A percentile compares a stretch with the other conserved stretches of the same genome.
Evolutionary conservation across 1,139 yeast species (phyloP).

Genomic region (Pichia sp.): DNA sequence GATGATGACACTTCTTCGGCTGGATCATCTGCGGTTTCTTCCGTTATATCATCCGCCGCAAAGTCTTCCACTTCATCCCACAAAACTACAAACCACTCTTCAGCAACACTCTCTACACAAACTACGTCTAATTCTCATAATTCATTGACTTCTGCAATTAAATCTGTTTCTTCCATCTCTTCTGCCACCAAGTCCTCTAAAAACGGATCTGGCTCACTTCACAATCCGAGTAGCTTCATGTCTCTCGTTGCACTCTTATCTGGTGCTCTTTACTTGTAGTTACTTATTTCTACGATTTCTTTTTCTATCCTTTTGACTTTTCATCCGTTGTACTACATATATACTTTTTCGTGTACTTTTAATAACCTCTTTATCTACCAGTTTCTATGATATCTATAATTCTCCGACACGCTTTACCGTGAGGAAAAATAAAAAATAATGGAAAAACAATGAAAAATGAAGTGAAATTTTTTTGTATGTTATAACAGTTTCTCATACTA

Average conservation of each 20-base stretch:
- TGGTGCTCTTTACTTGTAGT: constrained; percentile 2
- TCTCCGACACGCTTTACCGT: not conserved
- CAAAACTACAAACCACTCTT: not conserved
- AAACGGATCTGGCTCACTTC: constrained; percentile 4
- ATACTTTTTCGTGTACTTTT: not conserved
- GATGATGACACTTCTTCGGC: constrained; percentile 24
- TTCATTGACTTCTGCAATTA: constrained; percentile 5
- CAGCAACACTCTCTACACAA: constrained; percentile 14
- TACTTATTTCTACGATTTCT: not conserved
- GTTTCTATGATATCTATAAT: not conserved
- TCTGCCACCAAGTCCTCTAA: constrained; percentile 6
- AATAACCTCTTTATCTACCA: not conserved
- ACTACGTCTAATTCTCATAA: not conserved
- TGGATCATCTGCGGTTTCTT: constrained; percentile 25
- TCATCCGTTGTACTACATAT: not conserved
- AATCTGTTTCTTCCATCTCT: constrained; percentile 14
- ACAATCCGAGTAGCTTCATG: not conserved
- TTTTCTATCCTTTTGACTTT: not conserved
- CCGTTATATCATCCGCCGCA: constrained; percentile 27
- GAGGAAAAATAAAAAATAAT: not conserved
- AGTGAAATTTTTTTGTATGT: not conserved
- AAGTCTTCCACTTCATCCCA: constrained; percentile 23
- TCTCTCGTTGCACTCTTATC: constrained; percentile 3
- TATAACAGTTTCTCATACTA: not conserved
- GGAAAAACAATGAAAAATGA: not conserved